Base-by-base conservation (phyloP, 257 asterid species). In the Petunia axillaris region DNA sequence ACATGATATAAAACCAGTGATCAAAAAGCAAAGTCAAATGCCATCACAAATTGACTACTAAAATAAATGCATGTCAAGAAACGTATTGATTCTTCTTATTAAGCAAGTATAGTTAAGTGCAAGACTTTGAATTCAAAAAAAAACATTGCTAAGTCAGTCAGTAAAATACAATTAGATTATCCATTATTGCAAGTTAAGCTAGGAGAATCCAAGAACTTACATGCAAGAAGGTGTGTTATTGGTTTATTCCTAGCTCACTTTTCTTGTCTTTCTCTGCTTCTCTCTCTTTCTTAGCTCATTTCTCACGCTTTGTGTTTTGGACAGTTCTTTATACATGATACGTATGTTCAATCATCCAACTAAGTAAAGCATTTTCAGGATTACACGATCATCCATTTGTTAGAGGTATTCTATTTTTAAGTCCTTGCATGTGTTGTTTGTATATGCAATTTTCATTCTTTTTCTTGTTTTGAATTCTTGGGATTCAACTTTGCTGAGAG, bases 1-100 rank as follows among this genome's bases (percentile, higher is more conserved):
- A 84, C 94, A 84, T 90, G 92, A 86, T 90, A 89, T 92, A 89
- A 82, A 83, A 80, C 77, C 48, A 77, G 37, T 67, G 64, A 81
- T 79, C 76, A 70, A 73, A 83, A 65, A 50, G 76, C 53, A 76
- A 77, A 77, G 67, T 70, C 35, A 48, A 52, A 58, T 39, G 64
- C 50, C 50, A 46, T 55, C 70, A 64, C 13, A 16, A 52, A 8
- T 52, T 11, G 44, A 25, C 25, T 25, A 62, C 15, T 36, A n/a
- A 71, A 48, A 11, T 48, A 35, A 71, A 35, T 38, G 62, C 77
- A 9, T 10, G 77, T 48, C 77, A 79, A 67, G 90, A 68, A 83
- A 85, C 81, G 86, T 80, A 88, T 78, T 79, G 85, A 84, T 89
- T 87, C 90, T 76, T 57, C 76, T 6, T 37, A 76, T 46, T 25